Conservation (phyloP, 345 rosid genomes). For the Combretum micranthum region DNA sequence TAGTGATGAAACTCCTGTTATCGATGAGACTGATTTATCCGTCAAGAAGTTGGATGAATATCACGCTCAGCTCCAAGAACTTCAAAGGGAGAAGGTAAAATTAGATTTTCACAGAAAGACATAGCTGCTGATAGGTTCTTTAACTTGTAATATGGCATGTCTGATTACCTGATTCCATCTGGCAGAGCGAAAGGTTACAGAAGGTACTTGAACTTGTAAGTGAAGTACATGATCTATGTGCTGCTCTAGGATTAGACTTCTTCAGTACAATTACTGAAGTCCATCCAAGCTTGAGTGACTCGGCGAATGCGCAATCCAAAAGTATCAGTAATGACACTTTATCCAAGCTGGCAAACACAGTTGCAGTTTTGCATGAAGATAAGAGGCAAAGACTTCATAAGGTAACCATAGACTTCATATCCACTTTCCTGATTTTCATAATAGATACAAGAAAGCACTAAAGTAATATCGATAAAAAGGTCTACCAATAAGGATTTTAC, state of each 20-base stretch:
- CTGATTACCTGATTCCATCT: background rate
- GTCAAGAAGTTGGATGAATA: conserved; percentile 75
- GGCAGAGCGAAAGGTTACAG: conserved; percentile 77
- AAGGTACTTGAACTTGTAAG: conserved; percentile 89
- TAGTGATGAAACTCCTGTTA: conserved; percentile 39
- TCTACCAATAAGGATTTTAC: too few relatives aligned
- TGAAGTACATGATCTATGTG: conserved; percentile 86
- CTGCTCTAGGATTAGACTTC: conserved; percentile 89
- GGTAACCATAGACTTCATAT: conserved; percentile 23
- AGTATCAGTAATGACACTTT: conserved; percentile 94
- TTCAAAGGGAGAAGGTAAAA: conserved; percentile 82
- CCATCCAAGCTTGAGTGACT: conserved; percentile 91
- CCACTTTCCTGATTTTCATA: too few relatives aligned
- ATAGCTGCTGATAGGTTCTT: background rate
- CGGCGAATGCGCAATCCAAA: conserved; percentile 51
- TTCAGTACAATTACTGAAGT: conserved; percentile 71
- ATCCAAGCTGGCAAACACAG: conserved; percentile 69
- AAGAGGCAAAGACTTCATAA: conserved; percentile 81
- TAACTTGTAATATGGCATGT: background rate
- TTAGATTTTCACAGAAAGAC: background rate
- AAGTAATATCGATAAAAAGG: too few relatives aligned
- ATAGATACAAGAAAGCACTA: too few relatives aligned
- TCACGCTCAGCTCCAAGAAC: conserved; percentile 76
- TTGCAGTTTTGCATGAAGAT: conserved; percentile 65
- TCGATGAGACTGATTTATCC: conserved; percentile 80